phyloP scores from a whole-genome alignment of 2,329 filamentous ascomycete species.

The Diaporthe capsici region DNA sequence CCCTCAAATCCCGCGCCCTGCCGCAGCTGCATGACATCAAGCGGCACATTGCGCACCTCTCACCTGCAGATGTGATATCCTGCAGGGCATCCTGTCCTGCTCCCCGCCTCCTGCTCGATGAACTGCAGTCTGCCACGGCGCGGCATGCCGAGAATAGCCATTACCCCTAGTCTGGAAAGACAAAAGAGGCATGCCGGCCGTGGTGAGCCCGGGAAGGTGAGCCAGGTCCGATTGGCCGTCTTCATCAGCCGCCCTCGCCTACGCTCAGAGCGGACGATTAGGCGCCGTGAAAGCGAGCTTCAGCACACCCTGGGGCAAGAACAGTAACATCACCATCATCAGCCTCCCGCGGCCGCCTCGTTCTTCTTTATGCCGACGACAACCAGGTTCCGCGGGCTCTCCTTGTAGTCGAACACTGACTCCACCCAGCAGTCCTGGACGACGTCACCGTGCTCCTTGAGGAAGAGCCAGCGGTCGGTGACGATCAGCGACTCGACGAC shows the following conservation, averaged over 20 bases:
- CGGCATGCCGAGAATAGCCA: slow-evolving; percentile 37
- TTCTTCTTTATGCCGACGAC: slow-evolving; percentile 86
- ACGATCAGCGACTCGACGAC: slow-evolving; percentile 93
- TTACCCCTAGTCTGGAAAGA: neutral
- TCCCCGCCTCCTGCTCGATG: slow-evolving; percentile 20
- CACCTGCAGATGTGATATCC: slow-evolving; percentile 31
- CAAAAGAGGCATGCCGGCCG: slow-evolving; percentile 17
- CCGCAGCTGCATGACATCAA: slow-evolving; percentile 46
- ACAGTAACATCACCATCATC: neutral
- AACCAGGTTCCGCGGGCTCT: slow-evolving; percentile 91
- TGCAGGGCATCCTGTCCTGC: slow-evolving; percentile 25
- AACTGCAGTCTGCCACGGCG: neutral
- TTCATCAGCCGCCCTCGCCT: neutral
- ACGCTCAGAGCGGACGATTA: neutral
- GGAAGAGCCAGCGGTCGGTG: slow-evolving; percentile 88
- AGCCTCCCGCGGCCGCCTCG: slow-evolving; percentile 11
- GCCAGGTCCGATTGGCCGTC: neutral
- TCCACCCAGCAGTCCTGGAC: slow-evolving; percentile 90
- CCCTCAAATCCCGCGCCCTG: slow-evolving; percentile 22
- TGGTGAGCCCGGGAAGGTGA: neutral
- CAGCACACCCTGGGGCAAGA: neutral
- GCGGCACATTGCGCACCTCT: slow-evolving; percentile 28
- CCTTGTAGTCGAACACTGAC: slow-evolving; percentile 87
- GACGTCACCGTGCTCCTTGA: slow-evolving; percentile 81
- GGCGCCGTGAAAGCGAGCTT: neutral